A percentile compares a stretch with the other conserved stretches of the same genome.
Conservation (phyloP, 106 monocot species). For the Apostasia ramifera region DNA sequence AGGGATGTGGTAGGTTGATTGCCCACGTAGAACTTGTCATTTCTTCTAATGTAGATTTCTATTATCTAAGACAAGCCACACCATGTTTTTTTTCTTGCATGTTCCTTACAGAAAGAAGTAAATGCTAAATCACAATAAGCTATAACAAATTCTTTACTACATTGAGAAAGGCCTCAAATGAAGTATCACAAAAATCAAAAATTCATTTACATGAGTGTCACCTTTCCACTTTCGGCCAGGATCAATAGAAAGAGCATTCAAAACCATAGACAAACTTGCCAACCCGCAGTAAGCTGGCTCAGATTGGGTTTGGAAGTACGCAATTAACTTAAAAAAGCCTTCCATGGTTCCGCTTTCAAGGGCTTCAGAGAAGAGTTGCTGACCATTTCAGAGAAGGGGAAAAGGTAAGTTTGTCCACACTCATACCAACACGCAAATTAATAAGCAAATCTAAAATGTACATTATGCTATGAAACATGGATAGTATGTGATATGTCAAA, state of each 20-base stretch:
- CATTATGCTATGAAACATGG: too few species aligned
- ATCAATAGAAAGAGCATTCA: slow-evolving; percentile 91
- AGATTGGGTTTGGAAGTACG: slow-evolving; percentile 91
- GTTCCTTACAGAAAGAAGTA: neutral
- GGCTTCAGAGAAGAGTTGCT: slow-evolving; percentile 87
- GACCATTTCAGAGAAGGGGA: slow-evolving; percentile 9
- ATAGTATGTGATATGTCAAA: too few species aligned
- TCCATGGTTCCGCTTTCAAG: slow-evolving; percentile 87
- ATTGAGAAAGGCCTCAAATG: neutral
- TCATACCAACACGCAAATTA: too few species aligned
- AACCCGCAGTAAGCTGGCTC: slow-evolving; percentile 96
- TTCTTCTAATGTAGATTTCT: too few species aligned
- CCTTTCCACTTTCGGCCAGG: slow-evolving; percentile 98
- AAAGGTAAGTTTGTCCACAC: neutral
- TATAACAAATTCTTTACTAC: too few species aligned
- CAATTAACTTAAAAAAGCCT: slow-evolving; percentile 85
- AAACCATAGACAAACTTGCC: slow-evolving; percentile 78
- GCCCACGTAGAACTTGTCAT: too few species aligned
- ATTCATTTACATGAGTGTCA: slow-evolving; percentile 10
- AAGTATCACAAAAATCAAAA: neutral
- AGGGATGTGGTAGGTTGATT: too few species aligned
- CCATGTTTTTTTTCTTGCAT: neutral
- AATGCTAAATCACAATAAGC: neutral
- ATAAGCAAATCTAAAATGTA: too few species aligned
- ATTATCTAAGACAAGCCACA: neutral